Conservation (phyloP, 2,329 filamentous ascomycete species). For the Colletotrichum falcatum region DNA sequence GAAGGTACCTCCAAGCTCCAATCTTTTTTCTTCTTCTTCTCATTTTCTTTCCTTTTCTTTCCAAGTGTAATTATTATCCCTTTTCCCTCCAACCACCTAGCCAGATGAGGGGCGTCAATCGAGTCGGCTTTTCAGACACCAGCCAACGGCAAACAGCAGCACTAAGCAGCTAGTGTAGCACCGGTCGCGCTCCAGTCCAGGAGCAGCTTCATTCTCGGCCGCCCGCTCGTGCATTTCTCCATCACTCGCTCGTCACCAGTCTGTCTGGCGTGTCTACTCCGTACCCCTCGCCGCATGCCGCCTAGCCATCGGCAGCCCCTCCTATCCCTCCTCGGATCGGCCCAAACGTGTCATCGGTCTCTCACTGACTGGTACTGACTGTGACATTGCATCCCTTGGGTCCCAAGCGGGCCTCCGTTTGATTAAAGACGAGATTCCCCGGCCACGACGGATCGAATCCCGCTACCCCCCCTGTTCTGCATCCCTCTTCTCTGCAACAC, state of each 20-base stretch:
- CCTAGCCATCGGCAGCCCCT: not conserved
- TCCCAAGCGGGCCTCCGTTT: not conserved
- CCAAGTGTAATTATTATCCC: no score
- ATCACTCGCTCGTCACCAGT: conserved; percentile 5
- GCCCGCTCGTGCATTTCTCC: not conserved
- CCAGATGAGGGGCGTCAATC: not conserved
- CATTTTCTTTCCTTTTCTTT: no score
- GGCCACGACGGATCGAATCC: no score
- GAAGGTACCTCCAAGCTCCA: conserved; percentile 3
- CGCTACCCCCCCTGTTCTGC: not conserved
- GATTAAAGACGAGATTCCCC: not conserved
- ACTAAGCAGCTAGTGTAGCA: not conserved
- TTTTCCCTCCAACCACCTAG: not conserved
- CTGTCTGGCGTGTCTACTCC: no score
- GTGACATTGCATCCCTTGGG: conserved; percentile 9
- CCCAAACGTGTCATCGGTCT: no score
- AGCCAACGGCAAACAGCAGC: not conserved
- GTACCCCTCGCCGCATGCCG: not conserved
- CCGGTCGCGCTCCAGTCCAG: not conserved
- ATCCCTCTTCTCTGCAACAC: not conserved
- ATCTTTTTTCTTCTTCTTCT: not conserved
- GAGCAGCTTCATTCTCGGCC: not conserved
- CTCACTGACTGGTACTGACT: not conserved
- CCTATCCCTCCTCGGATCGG: no score
- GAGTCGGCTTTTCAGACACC: conserved; percentile 14